Evolutionary conservation across 768 basidiomycete genomes (phyloP).

Genomic region (Suillus hirtellus): DNA sequence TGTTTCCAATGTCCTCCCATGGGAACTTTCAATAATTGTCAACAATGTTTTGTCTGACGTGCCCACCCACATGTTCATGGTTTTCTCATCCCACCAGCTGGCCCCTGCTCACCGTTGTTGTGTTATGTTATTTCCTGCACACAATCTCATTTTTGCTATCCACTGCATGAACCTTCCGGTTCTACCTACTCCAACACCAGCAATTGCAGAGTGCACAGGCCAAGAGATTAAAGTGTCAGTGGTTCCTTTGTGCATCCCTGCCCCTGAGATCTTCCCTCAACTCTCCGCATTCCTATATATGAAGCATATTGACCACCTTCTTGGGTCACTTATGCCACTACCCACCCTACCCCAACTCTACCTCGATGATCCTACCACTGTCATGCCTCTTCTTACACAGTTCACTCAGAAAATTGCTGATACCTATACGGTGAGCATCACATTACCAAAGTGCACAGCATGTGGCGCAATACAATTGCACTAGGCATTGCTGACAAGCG

Average conservation of each 20-base stretch:
- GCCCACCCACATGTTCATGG: slow-evolving; percentile 34
- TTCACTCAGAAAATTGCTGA: slow-evolving; percentile 21
- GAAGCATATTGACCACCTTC: slow-evolving; percentile 56
- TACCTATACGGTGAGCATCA: slow-evolving; percentile 23
- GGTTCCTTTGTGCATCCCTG: slow-evolving; percentile 68
- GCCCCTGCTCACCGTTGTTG: slow-evolving; percentile 25
- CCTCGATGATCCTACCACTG: slow-evolving; percentile 24
- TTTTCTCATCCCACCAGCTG: slow-evolving; percentile 27
- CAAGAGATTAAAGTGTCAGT: slow-evolving; percentile 50
- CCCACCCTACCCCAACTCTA: slow-evolving; percentile 27
- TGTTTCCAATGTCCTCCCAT: slow-evolving; percentile 26
- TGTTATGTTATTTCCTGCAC: slow-evolving; percentile 37
- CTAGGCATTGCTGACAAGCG: slow-evolving; percentile 50
- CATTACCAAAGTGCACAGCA: slow-evolving; percentile 40
- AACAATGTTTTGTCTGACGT: slow-evolving; percentile 33
- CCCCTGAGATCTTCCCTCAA: slow-evolving; percentile 64
- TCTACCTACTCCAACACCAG: slow-evolving; percentile 19
- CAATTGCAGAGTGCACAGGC: slow-evolving; percentile 16
- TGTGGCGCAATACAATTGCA: slow-evolving; percentile 52
- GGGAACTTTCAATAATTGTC: slow-evolving; percentile 25
- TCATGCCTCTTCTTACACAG: slow-evolving; percentile 14
- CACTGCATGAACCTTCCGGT: slow-evolving; percentile 31
- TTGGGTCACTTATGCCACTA: slow-evolving; percentile 62
- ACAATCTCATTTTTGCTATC: slow-evolving; percentile 36
- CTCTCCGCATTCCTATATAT: slow-evolving; percentile 71